These are phyloP conservation scores for Rhodotorula graminis DNA, from an alignment of 768 basidiomycete species.

Conservation along the genomic window DNA sequence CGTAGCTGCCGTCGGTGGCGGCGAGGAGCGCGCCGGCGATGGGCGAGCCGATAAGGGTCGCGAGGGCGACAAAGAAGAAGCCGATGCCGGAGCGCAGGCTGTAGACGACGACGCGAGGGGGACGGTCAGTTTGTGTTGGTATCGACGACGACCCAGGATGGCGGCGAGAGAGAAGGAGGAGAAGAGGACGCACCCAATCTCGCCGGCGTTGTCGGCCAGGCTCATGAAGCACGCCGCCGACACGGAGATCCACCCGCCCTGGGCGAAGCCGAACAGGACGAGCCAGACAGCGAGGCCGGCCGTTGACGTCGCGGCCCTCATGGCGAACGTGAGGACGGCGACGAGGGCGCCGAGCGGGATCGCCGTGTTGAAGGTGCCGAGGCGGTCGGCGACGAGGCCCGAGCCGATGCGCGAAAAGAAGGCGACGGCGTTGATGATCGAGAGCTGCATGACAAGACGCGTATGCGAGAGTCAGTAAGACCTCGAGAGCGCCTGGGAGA, in stretches of 20 bases:
- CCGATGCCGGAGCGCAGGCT: slow-evolving; percentile 35
- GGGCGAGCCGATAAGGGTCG: slow-evolving; percentile 32
- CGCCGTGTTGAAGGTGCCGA: slow-evolving; percentile 29
- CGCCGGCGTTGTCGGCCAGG: slow-evolving; percentile 12
- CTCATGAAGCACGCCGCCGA: slow-evolving; percentile 16
- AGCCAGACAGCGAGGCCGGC: slow-evolving; percentile 18
- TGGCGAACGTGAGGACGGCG: slow-evolving; percentile 23
- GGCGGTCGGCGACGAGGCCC: slow-evolving; percentile 29
- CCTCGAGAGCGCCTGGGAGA: no score
- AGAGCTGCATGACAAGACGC: no score
- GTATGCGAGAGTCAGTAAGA: no score
- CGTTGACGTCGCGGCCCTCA: slow-evolving; percentile 22
- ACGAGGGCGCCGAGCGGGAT: slow-evolving; percentile 17
- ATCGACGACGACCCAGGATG: no score
- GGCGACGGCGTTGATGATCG: slow-evolving; percentile 32
- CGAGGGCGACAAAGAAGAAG: slow-evolving; percentile 35
- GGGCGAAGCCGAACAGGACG: slow-evolving; percentile 23
- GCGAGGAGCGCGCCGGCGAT: slow-evolving; percentile 36
- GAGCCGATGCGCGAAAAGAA: slow-evolving; percentile 24
- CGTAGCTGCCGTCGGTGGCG: slow-evolving; percentile 21
- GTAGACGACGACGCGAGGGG: no score
- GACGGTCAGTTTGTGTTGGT: neutral
- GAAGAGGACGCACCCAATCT: slow-evolving; percentile 23
- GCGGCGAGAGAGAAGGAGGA: neutral
- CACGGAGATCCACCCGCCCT: slow-evolving; percentile 27